Percentiles rank a stretch among this genome's conserved stretches.
These are phyloP conservation scores for Scenedesmus sp. DNA, from an alignment of 163 green algal species.

Conservation along the genomic window DNA sequence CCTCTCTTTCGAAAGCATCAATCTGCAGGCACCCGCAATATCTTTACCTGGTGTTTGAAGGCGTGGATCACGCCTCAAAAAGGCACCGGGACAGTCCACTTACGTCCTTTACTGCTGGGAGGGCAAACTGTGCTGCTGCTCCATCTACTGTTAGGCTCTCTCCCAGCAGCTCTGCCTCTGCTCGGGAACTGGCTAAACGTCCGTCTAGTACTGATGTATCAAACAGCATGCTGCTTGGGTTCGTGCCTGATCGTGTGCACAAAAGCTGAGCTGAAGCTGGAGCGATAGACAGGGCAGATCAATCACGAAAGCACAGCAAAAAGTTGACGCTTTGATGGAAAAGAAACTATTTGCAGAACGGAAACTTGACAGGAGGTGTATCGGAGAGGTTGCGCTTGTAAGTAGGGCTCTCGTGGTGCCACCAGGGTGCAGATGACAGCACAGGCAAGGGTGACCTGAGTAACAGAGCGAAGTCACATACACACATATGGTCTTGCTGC, in stretches of 20 bases:
- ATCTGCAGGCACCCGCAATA: slow-evolving; percentile 74
- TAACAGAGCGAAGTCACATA: neutral
- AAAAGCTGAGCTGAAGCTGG: neutral
- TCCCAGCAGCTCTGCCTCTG: slow-evolving; percentile 6
- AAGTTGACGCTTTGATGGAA: neutral
- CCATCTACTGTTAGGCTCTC: slow-evolving; percentile 30
- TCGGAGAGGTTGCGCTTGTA: neutral
- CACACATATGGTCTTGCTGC: neutral
- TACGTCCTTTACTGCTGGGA: slow-evolving; percentile 75
- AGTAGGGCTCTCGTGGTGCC: slow-evolving; percentile 16
- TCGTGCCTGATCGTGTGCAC: neutral
- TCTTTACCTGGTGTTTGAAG: neutral
- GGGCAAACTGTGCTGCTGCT: slow-evolving; percentile 59
- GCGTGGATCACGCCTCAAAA: too few relatives aligned
- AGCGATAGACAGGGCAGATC: neutral
- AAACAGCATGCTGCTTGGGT: slow-evolving; percentile 55
- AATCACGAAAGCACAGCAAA: neutral
- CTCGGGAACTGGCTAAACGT: neutral
- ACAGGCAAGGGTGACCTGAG: neutral
- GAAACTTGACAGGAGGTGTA: neutral
- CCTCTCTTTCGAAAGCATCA: slow-evolving; percentile 95
- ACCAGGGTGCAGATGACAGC: slow-evolving; percentile 5
- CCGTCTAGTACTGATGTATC: slow-evolving; percentile 61
- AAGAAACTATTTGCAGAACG: neutral
- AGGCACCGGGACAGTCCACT: neutral